phyloP scores from a whole-genome alignment of 2,329 filamentous ascomycete species.

The Lachnellula occidentalis region DNA sequence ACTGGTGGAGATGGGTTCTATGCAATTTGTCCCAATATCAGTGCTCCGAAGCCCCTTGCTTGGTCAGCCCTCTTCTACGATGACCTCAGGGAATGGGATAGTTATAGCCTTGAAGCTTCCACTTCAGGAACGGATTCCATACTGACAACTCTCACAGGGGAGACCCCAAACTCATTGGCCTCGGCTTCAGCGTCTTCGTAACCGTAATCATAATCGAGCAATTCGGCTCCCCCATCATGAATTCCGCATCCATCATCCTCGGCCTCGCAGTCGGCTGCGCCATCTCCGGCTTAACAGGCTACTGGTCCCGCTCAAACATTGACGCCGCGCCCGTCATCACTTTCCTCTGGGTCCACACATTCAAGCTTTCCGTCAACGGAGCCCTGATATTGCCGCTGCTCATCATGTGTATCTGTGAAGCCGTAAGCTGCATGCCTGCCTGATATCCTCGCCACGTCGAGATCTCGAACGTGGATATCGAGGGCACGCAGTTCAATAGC shows the following conservation, averaged over 20 bases:
- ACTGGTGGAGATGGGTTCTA: slow-evolving; percentile 45
- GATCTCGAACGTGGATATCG: slow-evolving; percentile 44
- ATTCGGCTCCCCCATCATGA: slow-evolving; percentile 67
- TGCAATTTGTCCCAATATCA: slow-evolving; percentile 50
- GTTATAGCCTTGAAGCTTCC: no score
- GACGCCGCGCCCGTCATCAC: slow-evolving; percentile 54
- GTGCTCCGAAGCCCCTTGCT: slow-evolving; percentile 56
- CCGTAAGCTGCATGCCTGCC: slow-evolving; percentile 50
- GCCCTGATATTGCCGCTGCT: slow-evolving; percentile 61
- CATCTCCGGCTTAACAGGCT: slow-evolving; percentile 59
- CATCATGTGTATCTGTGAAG: slow-evolving; percentile 62
- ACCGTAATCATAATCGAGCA: slow-evolving; percentile 64
- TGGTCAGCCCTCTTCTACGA: slow-evolving; percentile 25
- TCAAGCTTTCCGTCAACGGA: slow-evolving; percentile 59
- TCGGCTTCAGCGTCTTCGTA: slow-evolving; percentile 62
- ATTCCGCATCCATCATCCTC: slow-evolving; percentile 59
- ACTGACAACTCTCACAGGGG: slow-evolving; percentile 31
- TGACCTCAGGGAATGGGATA: no score
- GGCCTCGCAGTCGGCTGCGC: slow-evolving; percentile 62
- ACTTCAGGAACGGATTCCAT: neutral
- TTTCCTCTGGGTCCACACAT: slow-evolving; percentile 68
- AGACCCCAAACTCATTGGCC: slow-evolving; percentile 60
- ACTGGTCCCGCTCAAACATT: slow-evolving; percentile 56
- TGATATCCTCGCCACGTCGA: slow-evolving; percentile 58
- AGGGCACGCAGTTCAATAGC: slow-evolving; percentile 59